Percentiles rank a stretch among this genome's conserved stretches.
Evolutionary conservation across 495 filamentous ascomycete genomes (phyloP).

Genomic region (Neurospora terricola): DNA sequence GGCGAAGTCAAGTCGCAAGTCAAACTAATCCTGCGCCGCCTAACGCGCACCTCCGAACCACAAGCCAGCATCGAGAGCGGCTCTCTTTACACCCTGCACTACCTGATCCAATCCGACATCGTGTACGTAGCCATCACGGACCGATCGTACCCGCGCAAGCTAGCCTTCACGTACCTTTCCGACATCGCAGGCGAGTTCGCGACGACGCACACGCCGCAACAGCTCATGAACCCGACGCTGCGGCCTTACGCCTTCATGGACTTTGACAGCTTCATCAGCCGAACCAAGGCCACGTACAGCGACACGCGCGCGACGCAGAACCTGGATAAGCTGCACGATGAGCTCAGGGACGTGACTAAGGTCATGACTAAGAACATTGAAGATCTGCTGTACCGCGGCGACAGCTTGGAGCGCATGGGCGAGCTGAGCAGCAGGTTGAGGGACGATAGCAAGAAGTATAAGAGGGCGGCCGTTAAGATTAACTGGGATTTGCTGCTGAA

Average conservation of each 20-base stretch:
- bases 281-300: conserved; percentile 90
- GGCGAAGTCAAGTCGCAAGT: conserved; percentile 81
- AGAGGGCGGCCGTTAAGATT: conserved; percentile 83
- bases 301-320: conserved; percentile 82
- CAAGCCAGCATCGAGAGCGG: conserved; percentile 85
- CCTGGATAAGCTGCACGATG: conserved; percentile 83
- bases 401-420: conserved; percentile 93
- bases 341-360: conserved; percentile 93
- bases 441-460: conserved; percentile 92
- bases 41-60: conserved; percentile 78
- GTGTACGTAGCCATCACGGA: conserved; percentile 92
- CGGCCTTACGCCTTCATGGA: conserved; percentile 94
- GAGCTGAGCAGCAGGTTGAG: conserved; percentile 77
- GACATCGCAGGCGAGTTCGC: conserved; percentile 88
- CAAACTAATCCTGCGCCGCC: conserved; percentile 76
- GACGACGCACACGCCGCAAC: conserved; percentile 69
- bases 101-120: conserved; percentile 70
- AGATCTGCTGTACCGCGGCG: conserved; percentile 89
- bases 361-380: conserved; percentile 99
- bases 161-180: conserved; percentile 96
- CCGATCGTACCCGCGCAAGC: conserved; percentile 88
- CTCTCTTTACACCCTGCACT: conserved; percentile 72
- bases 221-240: conserved; percentile 62
- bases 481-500: conserved; percentile 97
- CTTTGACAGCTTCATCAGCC: conserved; percentile 93